Evolutionary conservation across 2,329 filamentous ascomycete genomes (phyloP), one percentile per base, ranked within the genome.

Genomic region (Penicillium sp.): DNA sequence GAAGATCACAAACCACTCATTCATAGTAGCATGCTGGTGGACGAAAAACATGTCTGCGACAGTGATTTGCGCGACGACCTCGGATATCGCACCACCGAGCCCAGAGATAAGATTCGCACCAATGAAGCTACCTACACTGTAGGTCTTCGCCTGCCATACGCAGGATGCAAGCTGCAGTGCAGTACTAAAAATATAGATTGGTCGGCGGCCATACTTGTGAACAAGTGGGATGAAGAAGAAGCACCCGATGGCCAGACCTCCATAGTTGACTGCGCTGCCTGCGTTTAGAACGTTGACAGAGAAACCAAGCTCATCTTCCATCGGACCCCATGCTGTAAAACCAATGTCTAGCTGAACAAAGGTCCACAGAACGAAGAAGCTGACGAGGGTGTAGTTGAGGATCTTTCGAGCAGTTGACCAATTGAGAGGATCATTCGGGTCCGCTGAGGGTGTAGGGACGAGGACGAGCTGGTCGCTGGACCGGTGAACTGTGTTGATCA

Each of bases 1-100:
- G 4, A 73, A 68, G 63, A 73, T 76, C 50, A 82, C 68, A 59
- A 79, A 84, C 41, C 79, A 74, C 0, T 69, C 71, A 56, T 83
- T 84, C 77, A 80, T 78, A 0, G 73, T 70, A 0, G 76, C 80
- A 36, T 77, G 73, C 47, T 82, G 71, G 53, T 82, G 79, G 1
- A 81, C 73, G 62, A 82, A 82, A 66, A 80, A 82, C 55, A 82
- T 53, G 58, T 82, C 80, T 6, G 75, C 75, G 18, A 82, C 74
- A 0, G 78, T 81, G 60, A 81, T 76, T 60, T 81, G 78, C 0
- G 80, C 75, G 19, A 82, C 69, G 1, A 71, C 71, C 61, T 83
- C 80, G 52, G 70, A 73, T 10, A 81, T 65, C 7, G 79, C 78
- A 6, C 80, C 81, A 1, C 74, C 68, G 19, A 81, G 71, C 7